These are phyloP conservation scores for Hymenoscyphus repandus DNA, from an alignment of 2,329 filamentous ascomycete species.

Conservation along the genomic window DNA sequence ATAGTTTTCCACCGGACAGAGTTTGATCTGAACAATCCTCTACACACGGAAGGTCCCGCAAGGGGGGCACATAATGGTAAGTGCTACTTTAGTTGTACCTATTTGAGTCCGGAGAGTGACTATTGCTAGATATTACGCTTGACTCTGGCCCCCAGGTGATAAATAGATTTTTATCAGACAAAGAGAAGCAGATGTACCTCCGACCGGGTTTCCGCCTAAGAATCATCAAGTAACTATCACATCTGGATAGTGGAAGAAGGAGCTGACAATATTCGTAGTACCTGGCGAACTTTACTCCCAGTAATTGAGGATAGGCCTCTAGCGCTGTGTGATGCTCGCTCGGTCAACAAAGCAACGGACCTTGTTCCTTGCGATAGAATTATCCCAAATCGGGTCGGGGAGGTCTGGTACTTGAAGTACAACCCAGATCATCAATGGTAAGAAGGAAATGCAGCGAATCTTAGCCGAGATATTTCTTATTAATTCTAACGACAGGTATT, in stretches of 20 bases:
- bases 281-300: slow-evolving; percentile 23
- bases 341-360: slow-evolving; percentile 18
- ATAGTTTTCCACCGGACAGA: too few species aligned
- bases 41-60: slow-evolving; percentile 15
- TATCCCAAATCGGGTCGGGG: slow-evolving; percentile 19
- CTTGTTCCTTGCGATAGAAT: slow-evolving; percentile 24
- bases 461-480: neutral
- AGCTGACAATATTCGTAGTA: slow-evolving; percentile 12
- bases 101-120: neutral
- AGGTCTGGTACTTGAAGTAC: slow-evolving; percentile 25
- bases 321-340: slow-evolving; percentile 23
- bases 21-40: slow-evolving; percentile 1
- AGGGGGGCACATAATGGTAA: slow-evolving; percentile 21
- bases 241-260: neutral
- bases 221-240: slow-evolving; percentile 20
- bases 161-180: slow-evolving; percentile 7
- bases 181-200: slow-evolving; percentile 9
- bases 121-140: slow-evolving; percentile 15
- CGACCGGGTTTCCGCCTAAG: slow-evolving; percentile 16
- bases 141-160: slow-evolving; percentile 17
- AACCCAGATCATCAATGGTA: slow-evolving; percentile 18
- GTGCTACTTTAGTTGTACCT: neutral
- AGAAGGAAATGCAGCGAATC: neutral
- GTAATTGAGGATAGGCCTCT: slow-evolving; percentile 21
- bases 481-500: slow-evolving; percentile 15